Percentiles rank a stretch among this genome's conserved stretches.
Evolutionary conservation across 208 protist genomes (phyloP).

Genomic region (Crithidia mellificae): DNA sequence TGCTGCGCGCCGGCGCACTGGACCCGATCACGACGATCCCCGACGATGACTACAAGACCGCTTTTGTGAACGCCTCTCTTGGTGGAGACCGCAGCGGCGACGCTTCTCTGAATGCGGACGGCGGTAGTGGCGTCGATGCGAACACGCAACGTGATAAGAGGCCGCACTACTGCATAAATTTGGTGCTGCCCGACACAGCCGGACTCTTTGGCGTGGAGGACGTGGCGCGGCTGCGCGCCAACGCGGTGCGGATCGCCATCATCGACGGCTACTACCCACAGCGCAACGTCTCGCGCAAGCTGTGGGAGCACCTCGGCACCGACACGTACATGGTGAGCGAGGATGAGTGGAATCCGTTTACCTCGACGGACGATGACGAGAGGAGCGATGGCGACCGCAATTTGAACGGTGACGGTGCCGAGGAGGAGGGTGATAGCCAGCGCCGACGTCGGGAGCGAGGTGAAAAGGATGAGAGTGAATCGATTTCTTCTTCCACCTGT

Average conservation of each 20-base stretch:
- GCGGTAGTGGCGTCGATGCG: background rate
- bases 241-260: constrained; percentile 33
- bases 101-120: no score
- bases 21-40: constrained; percentile 18
- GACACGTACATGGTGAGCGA: constrained; percentile 16
- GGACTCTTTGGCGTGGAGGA: constrained; percentile 15
- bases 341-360: constrained; percentile 2
- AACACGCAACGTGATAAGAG: background rate
- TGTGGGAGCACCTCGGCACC: constrained; percentile 10
- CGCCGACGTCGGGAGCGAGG: no score
- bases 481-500: no score
- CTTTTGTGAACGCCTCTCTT: background rate
- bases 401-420: background rate
- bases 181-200: constrained; percentile 6
- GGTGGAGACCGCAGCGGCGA: no score
- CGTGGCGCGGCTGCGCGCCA: constrained; percentile 12
- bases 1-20: constrained; percentile 21
- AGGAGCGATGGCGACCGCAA: background rate
- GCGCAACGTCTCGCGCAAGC: constrained; percentile 18
- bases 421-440: no score
- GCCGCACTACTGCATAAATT: constrained; percentile 6
- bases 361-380: background rate
- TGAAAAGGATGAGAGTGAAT: no score
- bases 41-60: constrained; percentile 6
- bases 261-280: constrained; percentile 40